Percentiles rank a stretch among this genome's conserved stretches.
These are phyloP conservation scores for Trichoderma citrinoviride DNA, from an alignment of 2,329 filamentous ascomycete genomes.

Conservation along the genomic window DNA sequence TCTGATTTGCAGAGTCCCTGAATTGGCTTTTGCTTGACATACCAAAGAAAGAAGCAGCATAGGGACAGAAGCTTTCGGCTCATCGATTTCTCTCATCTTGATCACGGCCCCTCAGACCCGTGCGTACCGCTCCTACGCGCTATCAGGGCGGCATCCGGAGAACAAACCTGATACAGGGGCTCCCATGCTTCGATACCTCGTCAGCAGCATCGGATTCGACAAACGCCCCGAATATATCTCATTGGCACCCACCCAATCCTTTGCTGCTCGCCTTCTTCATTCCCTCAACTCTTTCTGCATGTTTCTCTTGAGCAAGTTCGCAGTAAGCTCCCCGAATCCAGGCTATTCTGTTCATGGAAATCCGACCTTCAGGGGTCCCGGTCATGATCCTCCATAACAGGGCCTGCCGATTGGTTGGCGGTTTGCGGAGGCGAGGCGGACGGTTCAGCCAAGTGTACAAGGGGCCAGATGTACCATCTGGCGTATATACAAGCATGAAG, in stretches of 20 bases:
- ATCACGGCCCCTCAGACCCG: not conserved
- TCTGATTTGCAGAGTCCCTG: too few relatives aligned
- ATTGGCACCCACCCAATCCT: too few relatives aligned
- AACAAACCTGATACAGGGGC: conserved; percentile 18
- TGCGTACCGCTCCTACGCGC: not conserved
- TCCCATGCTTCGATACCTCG: not conserved
- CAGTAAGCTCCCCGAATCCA: not conserved
- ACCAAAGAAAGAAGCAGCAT: too few relatives aligned
- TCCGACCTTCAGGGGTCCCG: not conserved
- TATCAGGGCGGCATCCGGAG: not conserved
- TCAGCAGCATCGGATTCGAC: not conserved
- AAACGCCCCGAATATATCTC: too few relatives aligned
- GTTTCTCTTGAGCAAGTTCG: not conserved
- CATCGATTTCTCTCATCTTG: not conserved
- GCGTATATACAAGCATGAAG: not conserved
- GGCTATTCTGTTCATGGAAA: not conserved
- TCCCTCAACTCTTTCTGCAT: not conserved
- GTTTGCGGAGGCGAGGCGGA: conserved; percentile 1
- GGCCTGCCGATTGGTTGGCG: not conserved
- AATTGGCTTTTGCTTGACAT: too few relatives aligned
- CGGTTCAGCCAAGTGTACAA: not conserved
- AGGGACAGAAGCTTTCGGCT: not conserved
- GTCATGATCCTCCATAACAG: not conserved
- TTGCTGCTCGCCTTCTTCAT: not conserved
- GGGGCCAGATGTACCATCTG: not conserved